phyloP scores from a whole-genome alignment of 1,284 basidiomycete species.

The Leucoagaricus sp. region DNA sequence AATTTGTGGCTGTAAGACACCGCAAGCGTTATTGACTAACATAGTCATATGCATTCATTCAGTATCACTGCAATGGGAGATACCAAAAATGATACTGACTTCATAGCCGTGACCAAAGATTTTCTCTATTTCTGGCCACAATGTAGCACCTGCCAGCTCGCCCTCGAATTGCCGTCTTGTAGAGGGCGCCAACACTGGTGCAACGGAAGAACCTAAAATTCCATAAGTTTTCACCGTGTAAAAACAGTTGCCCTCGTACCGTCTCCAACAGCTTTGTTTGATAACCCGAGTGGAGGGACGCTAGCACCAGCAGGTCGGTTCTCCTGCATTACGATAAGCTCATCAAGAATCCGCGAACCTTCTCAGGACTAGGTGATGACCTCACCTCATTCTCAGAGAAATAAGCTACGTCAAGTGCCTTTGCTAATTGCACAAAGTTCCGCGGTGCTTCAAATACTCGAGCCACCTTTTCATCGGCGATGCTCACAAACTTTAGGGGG shows the following conservation, averaged over 20 bases:
- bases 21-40: slow-evolving; percentile 75
- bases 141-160: slow-evolving; percentile 79
- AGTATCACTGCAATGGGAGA: background rate
- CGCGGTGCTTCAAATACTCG: slow-evolving; percentile 89
- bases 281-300: slow-evolving; percentile 41
- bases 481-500: slow-evolving; percentile 78
- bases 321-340: slow-evolving; percentile 22
- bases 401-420: slow-evolving; percentile 49
- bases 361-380: background rate
- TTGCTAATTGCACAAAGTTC: slow-evolving; percentile 69
- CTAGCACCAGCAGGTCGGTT: slow-evolving; percentile 35
- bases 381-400: slow-evolving; percentile 50
- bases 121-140: slow-evolving; percentile 98
- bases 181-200: slow-evolving; percentile 9
- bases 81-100: slow-evolving; percentile 41
- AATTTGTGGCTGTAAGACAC: slow-evolving; percentile 69
- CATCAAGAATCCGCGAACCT: background rate
- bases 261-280: slow-evolving; percentile 51
- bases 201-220: slow-evolving; percentile 8
- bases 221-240: background rate
- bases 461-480: slow-evolving; percentile 91
- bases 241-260: slow-evolving; percentile 36
- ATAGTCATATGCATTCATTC: background rate
- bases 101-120: slow-evolving; percentile 98
- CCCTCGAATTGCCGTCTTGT: slow-evolving; percentile 75